phyloP scores from a whole-genome alignment of 1,284 basidiomycete genomes.

The Stereum hirsutum region DNA sequence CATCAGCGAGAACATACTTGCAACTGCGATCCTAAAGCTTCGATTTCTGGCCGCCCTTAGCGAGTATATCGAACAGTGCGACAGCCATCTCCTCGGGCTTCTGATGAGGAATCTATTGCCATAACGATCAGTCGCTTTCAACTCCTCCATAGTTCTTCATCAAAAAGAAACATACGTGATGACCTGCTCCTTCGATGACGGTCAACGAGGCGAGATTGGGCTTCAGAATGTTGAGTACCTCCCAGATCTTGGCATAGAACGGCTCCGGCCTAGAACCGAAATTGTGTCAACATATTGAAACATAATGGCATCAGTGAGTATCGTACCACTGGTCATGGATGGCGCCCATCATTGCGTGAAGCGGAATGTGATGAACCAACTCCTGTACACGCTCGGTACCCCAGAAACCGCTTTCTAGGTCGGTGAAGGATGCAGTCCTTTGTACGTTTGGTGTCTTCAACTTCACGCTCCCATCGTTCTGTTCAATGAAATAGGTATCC shows the following conservation, averaged over 20 bases:
- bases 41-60: too few species aligned
- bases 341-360: neutral
- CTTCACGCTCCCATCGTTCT: neutral
- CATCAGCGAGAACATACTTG: too few species aligned
- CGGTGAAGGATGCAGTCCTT: neutral
- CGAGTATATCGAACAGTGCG: too few species aligned
- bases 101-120: neutral
- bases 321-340: neutral
- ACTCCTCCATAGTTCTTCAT: neutral
- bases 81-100: constrained; percentile 1
- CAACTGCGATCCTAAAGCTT: too few species aligned
- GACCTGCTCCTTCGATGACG: neutral
- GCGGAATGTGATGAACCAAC: neutral
- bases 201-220: neutral
- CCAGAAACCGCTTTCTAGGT: neutral
- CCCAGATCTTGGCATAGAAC: neutral
- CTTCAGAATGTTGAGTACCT: neutral
- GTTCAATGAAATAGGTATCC: too few species aligned
- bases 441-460: neutral
- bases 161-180: neutral
- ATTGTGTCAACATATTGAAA: neutral
- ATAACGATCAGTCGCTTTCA: neutral
- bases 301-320: neutral
- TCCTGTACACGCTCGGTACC: neutral
- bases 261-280: neutral